Base-by-base conservation (phyloP, 257 asterid species). In the Echium plantagineum region DNA sequence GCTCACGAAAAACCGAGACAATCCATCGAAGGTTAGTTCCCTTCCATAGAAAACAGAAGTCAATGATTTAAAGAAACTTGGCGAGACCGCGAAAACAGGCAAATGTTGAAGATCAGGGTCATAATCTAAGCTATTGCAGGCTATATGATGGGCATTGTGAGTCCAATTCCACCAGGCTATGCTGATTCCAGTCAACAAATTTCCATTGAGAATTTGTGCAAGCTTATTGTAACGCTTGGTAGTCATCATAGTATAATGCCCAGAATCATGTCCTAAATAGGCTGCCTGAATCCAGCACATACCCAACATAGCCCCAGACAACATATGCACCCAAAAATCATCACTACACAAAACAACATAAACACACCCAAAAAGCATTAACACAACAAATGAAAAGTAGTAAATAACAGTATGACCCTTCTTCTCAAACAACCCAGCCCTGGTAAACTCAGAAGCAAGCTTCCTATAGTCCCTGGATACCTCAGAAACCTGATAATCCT, bases 111-210 rank as follows among this genome's bases (percentile, higher is more conserved):
- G 89, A 63, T 90, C 97, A 1, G 97, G 97, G 26, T 90, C 97
- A 42, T 90, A 66, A 64, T 90, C 96, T 17, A 90, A 81, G 73
- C 94, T 86, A 47, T 90, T 86, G 58, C 95, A 85, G 0, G 96
- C 72, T 0, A 85, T 66, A 31, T 90, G 97, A 69, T 90, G 97
- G 4, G 94, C 94, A 30, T 90, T 90, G 64, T 90, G 97, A 0
- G 96, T 90, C 97, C 95, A 89, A 48, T 84, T 89, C 97, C 97
- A 89, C 97, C 97, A 89, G 6, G 94, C 97, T 55, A 89, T 89
- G 74, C 97, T 89, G 66, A 89, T 89, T 1, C 97, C 97, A 5
- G 95, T 86, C 16, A 89, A 75, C 21, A 94, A 90, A 68, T 90
- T 90, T 0, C 97, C 97, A 0, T 95, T 67, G 12, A 84, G 60